These are phyloP conservation scores for Closterium sp. DNA, from an alignment of 139 green algal species.

Conservation along the genomic window DNA sequence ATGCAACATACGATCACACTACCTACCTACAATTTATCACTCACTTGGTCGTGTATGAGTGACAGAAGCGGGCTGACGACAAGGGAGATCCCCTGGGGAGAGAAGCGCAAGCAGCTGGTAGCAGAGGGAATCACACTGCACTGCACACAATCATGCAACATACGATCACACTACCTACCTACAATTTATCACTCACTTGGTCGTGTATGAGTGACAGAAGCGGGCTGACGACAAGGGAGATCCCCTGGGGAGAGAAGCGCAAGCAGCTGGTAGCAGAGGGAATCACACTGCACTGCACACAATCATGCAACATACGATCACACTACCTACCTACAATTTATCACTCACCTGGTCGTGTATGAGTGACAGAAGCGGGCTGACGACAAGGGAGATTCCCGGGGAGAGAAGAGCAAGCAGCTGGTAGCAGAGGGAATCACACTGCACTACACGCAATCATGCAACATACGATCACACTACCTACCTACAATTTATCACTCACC, in stretches of 20 bases:
- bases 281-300: too few relatives aligned
- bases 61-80: slow-evolving; percentile 95
- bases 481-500: not conserved
- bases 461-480: slow-evolving; percentile 45
- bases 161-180: not conserved
- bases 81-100: slow-evolving; percentile 74
- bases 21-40: not conserved
- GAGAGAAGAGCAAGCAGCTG: slow-evolving; percentile 78
- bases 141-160: too few relatives aligned
- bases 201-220: slow-evolving; percentile 93
- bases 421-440: slow-evolving; percentile 63
- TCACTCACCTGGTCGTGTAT: slow-evolving; percentile 73
- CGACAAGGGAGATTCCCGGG: slow-evolving; percentile 82
- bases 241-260: slow-evolving; percentile 77
- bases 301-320: too few relatives aligned
- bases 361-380: slow-evolving; percentile 91
- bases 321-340: too few relatives aligned
- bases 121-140: too few relatives aligned
- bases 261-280: slow-evolving; percentile 39
- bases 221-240: slow-evolving; percentile 93
- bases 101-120: slow-evolving; percentile 68
- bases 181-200: slow-evolving; percentile 1
- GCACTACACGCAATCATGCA: slow-evolving; percentile 57
- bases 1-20: not conserved
- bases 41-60: slow-evolving; percentile 79